Base-by-base conservation (phyloP, 192 early-diverging fungal species). In the Coemansia erecta region DNA sequence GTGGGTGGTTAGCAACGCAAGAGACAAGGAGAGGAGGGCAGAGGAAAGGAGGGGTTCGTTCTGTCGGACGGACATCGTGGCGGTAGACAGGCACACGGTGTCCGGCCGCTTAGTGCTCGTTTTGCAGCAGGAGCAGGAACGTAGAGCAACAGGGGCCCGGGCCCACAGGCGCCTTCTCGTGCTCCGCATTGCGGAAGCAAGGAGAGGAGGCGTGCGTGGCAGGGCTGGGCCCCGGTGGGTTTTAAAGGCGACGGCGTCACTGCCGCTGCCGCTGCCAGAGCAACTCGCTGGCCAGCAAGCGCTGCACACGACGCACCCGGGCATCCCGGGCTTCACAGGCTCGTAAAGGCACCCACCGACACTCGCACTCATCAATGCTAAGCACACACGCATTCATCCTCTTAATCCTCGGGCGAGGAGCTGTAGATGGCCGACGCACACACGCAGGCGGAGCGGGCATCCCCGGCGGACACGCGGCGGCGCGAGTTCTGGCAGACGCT, bases 401-500 rank as follows among this genome's bases (percentile, higher is more conserved):
- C n/a, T n/a, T n/a, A n/a, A n/a, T n/a, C n/a, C n/a, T n/a, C n/a
- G n/a, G n/a, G n/a, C n/a, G n/a, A n/a, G 17, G 17, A 12, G 45
- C 14, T 21, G 51, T 14, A 42, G 15, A 53, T 23, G 19, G 14
- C 58, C 19, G 46, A 35, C 41, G 58, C n/a, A 37, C 18, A 49
- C 31, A 50, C 21, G 11, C 54, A 44, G 40, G 8, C 42, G 21
- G 21, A 42, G 53, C 39, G 22, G 6, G 37, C 49, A 11, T 19
- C 40, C 18, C 18, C 42, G 39, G 37, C 15, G 0, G 66, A 55
- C 15, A 40, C 49, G 21, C 66, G 58, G 56, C 66, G 77, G n/a
- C 49, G 28, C 7, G 64, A 46, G 52, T 70, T 73, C 35, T 80
- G 77, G 77, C 63, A 61, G 22, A 70, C 67, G 41, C 56, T 80